A percentile compares a stretch with the other conserved stretches of the same genome.
These are phyloP conservation scores for Penicillium sp. DNA, from an alignment of 2,329 filamentous ascomycete species.

Conservation along the genomic window DNA sequence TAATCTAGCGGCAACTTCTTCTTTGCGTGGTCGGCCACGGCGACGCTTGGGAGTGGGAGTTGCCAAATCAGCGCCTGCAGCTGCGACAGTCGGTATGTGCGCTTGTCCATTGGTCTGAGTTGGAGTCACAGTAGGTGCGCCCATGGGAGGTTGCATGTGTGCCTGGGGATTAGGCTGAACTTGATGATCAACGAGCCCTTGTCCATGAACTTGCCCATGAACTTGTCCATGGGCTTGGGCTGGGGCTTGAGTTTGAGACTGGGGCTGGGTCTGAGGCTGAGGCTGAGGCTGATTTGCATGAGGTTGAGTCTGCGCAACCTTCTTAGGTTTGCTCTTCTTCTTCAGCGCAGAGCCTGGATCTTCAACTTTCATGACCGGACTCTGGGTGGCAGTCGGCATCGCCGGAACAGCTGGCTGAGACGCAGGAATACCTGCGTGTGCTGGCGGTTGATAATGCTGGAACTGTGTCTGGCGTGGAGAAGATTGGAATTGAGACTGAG, in stretches of 20 bases:
- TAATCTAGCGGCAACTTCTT: constrained; percentile 25
- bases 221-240: background rate
- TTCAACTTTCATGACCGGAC: constrained; percentile 10
- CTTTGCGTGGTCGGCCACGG: constrained; percentile 28
- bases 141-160: background rate
- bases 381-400: constrained; percentile 4
- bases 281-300: constrained; percentile 1
- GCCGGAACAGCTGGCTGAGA: constrained; percentile 6
- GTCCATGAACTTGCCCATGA: background rate
- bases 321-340: constrained; percentile 23
- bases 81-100: constrained; percentile 4
- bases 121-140: constrained; percentile 3
- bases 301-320: background rate
- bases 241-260: constrained; percentile 3
- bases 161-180: constrained; percentile 1
- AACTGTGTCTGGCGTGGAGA: constrained; percentile 17
- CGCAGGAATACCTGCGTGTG: constrained; percentile 11
- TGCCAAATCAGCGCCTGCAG: constrained; percentile 6
- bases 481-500: constrained; percentile 11
- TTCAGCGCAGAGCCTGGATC: constrained; percentile 20
- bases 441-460: constrained; percentile 24
- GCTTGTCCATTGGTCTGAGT: constrained; percentile 19
- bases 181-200: background rate
- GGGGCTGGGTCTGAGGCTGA: constrained; percentile 4
- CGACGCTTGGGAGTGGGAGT: constrained; percentile 19